These are phyloP conservation scores for Boletus rex-veris DNA, from an alignment of 768 basidiomycete species.

Conservation along the genomic window DNA sequence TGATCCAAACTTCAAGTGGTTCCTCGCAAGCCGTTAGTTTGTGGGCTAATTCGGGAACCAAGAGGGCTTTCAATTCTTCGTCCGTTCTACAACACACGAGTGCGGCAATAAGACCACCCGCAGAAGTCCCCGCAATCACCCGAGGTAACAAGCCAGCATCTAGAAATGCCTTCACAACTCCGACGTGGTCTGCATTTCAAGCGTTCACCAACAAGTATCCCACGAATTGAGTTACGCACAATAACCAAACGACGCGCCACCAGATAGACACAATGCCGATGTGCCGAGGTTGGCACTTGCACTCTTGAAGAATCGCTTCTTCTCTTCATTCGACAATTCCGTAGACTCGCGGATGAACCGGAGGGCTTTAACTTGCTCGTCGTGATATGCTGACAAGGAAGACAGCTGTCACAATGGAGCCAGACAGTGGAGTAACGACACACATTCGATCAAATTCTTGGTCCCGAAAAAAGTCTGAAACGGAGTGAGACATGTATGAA, in stretches of 20 bases:
- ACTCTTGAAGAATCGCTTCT: constrained; percentile 86
- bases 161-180: constrained; percentile 88
- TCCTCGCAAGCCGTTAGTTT: constrained; percentile 84
- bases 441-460: constrained; percentile 85
- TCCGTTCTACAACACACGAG: constrained; percentile 86
- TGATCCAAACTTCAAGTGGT: constrained; percentile 62
- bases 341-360: constrained; percentile 71
- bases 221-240: constrained; percentile 45
- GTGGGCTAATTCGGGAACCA: constrained; percentile 82
- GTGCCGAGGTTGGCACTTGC: constrained; percentile 88
- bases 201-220: not conserved
- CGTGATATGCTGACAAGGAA: constrained; percentile 63
- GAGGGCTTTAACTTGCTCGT: constrained; percentile 74
- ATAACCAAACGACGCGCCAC: constrained; percentile 93
- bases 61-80: constrained; percentile 71
- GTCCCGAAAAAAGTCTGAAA: constrained; percentile 86
- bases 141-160: constrained; percentile 84
- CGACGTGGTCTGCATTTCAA: constrained; percentile 65
- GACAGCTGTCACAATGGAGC: not conserved
- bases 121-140: constrained; percentile 93
- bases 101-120: constrained; percentile 77
- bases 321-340: constrained; percentile 80
- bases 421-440: constrained; percentile 15
- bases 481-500: constrained; percentile 8
- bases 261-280: constrained; percentile 91